Percentiles rank a stretch among this genome's conserved stretches.
Evolutionary conservation across 1,284 basidiomycete species (phyloP).

Genomic region (Austroboletus novae-zelandiae): DNA sequence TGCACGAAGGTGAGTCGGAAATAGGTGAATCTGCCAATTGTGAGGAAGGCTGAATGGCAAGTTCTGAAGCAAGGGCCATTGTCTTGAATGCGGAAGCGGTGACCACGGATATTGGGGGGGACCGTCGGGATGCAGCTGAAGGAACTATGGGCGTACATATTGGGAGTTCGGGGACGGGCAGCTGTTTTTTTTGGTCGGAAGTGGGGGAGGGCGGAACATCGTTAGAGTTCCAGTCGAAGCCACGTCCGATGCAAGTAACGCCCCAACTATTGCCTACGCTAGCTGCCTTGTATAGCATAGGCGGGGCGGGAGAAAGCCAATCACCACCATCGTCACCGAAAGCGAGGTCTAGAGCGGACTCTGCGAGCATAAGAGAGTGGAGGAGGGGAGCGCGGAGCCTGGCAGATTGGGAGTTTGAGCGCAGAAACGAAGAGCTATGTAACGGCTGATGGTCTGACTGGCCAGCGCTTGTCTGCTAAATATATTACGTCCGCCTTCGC

Average conservation of each 20-base stretch:
- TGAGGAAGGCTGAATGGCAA: slow-evolving; percentile 10
- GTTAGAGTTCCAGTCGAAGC: slow-evolving; percentile 68
- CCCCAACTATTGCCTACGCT: slow-evolving; percentile 76
- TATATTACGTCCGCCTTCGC: slow-evolving; percentile 13
- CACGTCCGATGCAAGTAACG: slow-evolving; percentile 76
- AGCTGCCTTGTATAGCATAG: slow-evolving; percentile 56
- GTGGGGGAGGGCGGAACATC: slow-evolving; percentile 29
- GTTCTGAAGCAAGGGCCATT: slow-evolving; percentile 1
- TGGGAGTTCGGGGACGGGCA: slow-evolving; percentile 14
- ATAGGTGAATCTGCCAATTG: slow-evolving; percentile 25
- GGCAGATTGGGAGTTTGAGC: slow-evolving; percentile 3
- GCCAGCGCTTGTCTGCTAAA: slow-evolving; percentile 1
- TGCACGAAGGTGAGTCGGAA: slow-evolving; percentile 21
- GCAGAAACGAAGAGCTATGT: neutral
- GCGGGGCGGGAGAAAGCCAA: slow-evolving; percentile 45
- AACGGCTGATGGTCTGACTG: slow-evolving; percentile 3
- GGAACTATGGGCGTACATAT: slow-evolving; percentile 5
- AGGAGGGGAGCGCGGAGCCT: neutral
- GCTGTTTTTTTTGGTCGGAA: slow-evolving; percentile 5
- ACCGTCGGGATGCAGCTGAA: slow-evolving; percentile 4
- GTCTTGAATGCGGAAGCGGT: slow-evolving; percentile 10
- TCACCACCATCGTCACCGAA: slow-evolving; percentile 71
- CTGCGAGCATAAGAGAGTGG: slow-evolving; percentile 48
- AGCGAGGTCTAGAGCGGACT: slow-evolving; percentile 54
- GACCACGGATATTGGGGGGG: slow-evolving; percentile 16